Base-by-base conservation (phyloP, 2,329 filamentous ascomycete species). In the Aspergillus ruber region DNA sequence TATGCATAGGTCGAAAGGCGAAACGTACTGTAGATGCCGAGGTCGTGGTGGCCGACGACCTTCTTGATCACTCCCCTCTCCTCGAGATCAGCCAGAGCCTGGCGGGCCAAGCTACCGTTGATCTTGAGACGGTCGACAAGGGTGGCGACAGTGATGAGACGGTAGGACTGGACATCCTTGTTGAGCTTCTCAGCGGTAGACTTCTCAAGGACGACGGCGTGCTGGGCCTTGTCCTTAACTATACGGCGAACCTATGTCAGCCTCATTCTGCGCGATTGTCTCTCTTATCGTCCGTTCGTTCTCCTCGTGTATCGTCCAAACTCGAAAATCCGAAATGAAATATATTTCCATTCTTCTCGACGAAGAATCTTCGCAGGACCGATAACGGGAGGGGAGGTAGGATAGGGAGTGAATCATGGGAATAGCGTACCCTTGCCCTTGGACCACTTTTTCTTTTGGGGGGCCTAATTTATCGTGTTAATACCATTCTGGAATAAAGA, bases 161-260 rank as follows among this genome's bases (percentile, higher is more conserved):
- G 90, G 87, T 97, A 98, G 59, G 93, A 96, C 79, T 97, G 93
- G 68, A 98, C 94, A 84, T 98, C 93, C 83, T 98, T 98, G 83
- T 95, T 87, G 76, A 98, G 90, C 83, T 94, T 95, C 79, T 98
- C 93, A 64, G 86, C 87, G 72, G 86, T 95, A 78, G 81, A 73
- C 85, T 98, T 98, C 83, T 98, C 93, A 79, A 98, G 89, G 72
- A 97, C 82, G 77, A 98, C 93, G 76, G 72, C 88, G 84, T 98
- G 93, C 77, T 97, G 87, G 78, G 93, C 91, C 90, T 98, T 98
- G 85, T 98, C 93, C 93, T 98, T 98, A 82, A 98, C 93, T 90
- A 75, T 80, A 58, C 21, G 35, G 47, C 51, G 56, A 54, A 55
- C 51, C 48, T 38, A 47, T 52, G 58, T 66, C 49, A 62, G 58